A percentile compares a stretch with the other conserved stretches of the same genome.
Evolutionary conservation across 1,284 basidiomycete species (phyloP).

Genomic region (Cutaneotrichosporon arboriforme): DNA sequence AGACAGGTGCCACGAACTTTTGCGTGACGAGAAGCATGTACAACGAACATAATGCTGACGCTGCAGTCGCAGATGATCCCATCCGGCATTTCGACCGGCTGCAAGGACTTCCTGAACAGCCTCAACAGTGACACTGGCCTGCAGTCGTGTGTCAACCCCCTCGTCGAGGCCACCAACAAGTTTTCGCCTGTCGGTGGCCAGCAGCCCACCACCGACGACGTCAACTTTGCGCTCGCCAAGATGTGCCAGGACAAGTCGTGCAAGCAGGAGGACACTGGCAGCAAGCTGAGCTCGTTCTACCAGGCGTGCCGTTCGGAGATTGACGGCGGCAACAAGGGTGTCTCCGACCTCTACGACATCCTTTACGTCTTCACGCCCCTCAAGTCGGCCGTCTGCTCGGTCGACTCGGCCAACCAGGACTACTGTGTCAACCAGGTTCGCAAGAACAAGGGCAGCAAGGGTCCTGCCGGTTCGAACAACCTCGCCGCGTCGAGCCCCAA

Average conservation of each 20-base stretch:
- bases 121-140: slow-evolving; percentile 62
- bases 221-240: slow-evolving; percentile 55
- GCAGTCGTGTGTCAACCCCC: slow-evolving; percentile 59
- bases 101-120: slow-evolving; percentile 57
- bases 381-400: slow-evolving; percentile 62
- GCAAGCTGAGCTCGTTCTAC: slow-evolving; percentile 64
- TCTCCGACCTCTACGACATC: slow-evolving; percentile 66
- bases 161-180: slow-evolving; percentile 58
- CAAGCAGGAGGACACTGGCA: slow-evolving; percentile 57
- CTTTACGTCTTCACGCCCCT: slow-evolving; percentile 68
- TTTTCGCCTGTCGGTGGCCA: slow-evolving; percentile 58
- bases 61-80: slow-evolving; percentile 47
- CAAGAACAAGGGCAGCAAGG: slow-evolving; percentile 20
- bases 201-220: slow-evolving; percentile 51
- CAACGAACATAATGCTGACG: too few relatives aligned
- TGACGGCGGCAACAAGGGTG: slow-evolving; percentile 46
- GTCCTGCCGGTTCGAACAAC: too few relatives aligned
- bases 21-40: too few relatives aligned
- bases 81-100: slow-evolving; percentile 56
- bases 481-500: slow-evolving; percentile 11
- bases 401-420: slow-evolving; percentile 58
- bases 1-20: too few relatives aligned
- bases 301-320: slow-evolving; percentile 65
- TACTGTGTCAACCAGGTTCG: slow-evolving; percentile 60
- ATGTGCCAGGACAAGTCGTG: slow-evolving; percentile 60